A percentile compares a stretch with the other conserved stretches of the same genome.
Conservation (phyloP, 2,329 filamentous ascomycete genomes). For the Botrytis sinoallii region DNA sequence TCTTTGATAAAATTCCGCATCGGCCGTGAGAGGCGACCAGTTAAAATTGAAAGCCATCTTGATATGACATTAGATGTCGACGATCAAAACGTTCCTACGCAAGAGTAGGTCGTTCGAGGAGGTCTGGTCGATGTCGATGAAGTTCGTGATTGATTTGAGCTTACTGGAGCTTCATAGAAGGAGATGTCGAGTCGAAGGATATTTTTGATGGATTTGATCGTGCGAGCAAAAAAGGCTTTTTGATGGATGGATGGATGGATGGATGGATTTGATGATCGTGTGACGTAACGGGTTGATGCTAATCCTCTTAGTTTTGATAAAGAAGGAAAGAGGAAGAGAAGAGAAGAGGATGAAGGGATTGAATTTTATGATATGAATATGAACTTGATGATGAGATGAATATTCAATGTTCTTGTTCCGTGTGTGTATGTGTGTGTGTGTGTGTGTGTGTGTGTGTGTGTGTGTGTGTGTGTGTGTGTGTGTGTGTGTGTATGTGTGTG, state of each 20-base stretch:
- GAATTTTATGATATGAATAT: background rate
- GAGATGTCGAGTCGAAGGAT: background rate
- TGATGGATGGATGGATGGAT: background rate
- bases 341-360: background rate
- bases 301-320: background rate
- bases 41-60: slow-evolving; percentile 99
- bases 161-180: slow-evolving; percentile 17
- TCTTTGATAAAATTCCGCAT: slow-evolving; percentile 84
- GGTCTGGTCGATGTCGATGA: slow-evolving; percentile 32
- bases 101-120: background rate
- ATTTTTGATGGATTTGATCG: background rate
- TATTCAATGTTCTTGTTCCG: background rate
- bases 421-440: background rate
- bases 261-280: background rate
- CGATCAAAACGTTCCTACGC: background rate
- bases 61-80: slow-evolving; percentile 33
- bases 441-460: background rate
- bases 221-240: background rate
- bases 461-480: background rate
- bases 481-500: too few species aligned
- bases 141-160: slow-evolving; percentile 21
- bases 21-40: slow-evolving; percentile 98
- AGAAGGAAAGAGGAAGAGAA: background rate
- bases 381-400: background rate
- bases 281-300: background rate